Evolutionary conservation across 805 yeast species (phyloP).

Genomic region (Kazachstania kunashirensis): DNA sequence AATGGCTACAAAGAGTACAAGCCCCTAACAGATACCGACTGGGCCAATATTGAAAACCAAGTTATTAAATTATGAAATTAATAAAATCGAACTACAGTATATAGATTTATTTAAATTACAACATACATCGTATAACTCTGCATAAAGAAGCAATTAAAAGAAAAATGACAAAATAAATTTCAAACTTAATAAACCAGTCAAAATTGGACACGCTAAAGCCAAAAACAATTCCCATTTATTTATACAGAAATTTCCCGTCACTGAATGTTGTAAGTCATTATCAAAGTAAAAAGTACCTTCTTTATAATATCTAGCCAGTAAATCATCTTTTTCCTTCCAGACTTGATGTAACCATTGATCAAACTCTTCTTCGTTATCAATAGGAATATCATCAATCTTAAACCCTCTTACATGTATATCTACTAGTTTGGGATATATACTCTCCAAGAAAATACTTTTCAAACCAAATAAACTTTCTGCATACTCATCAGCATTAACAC

Average conservation of each 20-base stretch:
- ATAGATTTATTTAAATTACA: background rate
- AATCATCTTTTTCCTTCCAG: slow-evolving; percentile 73
- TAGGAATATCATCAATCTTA: slow-evolving; percentile 54
- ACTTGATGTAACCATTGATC: slow-evolving; percentile 62
- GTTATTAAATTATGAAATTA: slow-evolving; percentile 17
- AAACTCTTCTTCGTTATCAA: slow-evolving; percentile 44
- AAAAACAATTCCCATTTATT: slow-evolving; percentile 11
- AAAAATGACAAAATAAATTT: slow-evolving; percentile 3
- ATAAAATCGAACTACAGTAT: background rate
- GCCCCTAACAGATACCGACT: slow-evolving; percentile 45
- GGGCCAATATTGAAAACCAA: slow-evolving; percentile 35
- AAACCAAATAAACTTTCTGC: slow-evolving; percentile 75
- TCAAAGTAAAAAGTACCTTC: slow-evolving; percentile 40
- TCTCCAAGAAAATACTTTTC: slow-evolving; percentile 51
- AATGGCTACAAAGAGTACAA: slow-evolving; percentile 42
- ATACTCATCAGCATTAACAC: slow-evolving; percentile 48
- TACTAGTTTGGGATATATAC: slow-evolving; percentile 60
- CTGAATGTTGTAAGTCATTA: slow-evolving; percentile 10
- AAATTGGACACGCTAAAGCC: slow-evolving; percentile 14
- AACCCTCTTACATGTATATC: slow-evolving; percentile 56
- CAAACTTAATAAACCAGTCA: slow-evolving; percentile 4
- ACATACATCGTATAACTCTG: no score
- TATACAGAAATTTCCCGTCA: slow-evolving; percentile 19
- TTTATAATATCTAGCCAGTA: slow-evolving; percentile 52
- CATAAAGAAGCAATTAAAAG: no score